Evolutionary conservation across 441 rosid genomes (phyloP), one percentile per base, ranked within the genome.

Genomic region (Pelargonium exstipulatum): DNA sequence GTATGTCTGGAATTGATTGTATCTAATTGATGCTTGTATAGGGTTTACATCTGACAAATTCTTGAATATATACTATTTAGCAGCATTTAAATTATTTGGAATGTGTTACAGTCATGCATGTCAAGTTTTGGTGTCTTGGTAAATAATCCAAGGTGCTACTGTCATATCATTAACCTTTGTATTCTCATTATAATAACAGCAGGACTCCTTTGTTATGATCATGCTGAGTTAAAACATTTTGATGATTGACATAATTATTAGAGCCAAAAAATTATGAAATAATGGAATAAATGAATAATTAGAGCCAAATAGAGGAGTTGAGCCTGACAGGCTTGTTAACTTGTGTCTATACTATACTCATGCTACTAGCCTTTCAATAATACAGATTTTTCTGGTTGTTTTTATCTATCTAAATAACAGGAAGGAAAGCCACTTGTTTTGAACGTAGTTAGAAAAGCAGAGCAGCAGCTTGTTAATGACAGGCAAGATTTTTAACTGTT

Each of bases 381-480:
- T 17, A 6, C 61, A 55, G 5, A 7, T 4, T 16, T 17, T 55
- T 24, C 26, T 55, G 61, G 18, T 55, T 18, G 9, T 1, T 17
- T 16, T 18, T 18, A 55, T 16, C 12, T 55, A 17, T 55, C 14
- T 17, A 24, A n/a, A 57, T 69, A 24, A 66, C 79, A 92, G 99
- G 99, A 95, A 83, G 98, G 98, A 46, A 90, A 90, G 46, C 97
- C 99, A 75, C 91, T 92, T 69, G 98, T 95, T 79, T 83, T 95
- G 66, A 86, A 85, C 79, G 97, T 90, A 13, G 99, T 95, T 70
- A 89, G 96, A 77, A 83, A 80, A 78, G 98, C 97, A 32, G 99
- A 95, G 84, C 96, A 88, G 74, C 85, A 83, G 78, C 91, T 92
- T 74, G 80, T 90, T 66, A 88, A 80, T 80, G 95, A 95, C 84